Base-by-base conservation (phyloP, 169 alveolate species). In the Neospora caninum region DNA sequence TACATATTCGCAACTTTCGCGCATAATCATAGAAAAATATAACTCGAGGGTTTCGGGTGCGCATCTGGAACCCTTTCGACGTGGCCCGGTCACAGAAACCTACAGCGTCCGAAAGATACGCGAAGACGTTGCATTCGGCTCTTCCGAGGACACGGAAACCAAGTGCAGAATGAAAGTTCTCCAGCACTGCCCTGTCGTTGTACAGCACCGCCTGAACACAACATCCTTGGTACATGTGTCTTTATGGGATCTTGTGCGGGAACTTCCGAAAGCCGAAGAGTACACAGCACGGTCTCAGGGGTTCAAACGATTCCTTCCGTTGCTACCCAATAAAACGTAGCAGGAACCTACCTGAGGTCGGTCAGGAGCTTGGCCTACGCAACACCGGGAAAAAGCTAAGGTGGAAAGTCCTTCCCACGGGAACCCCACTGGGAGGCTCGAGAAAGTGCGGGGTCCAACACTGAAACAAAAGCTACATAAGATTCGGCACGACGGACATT, bases 101-200 rank as follows among this genome's bases (percentile, higher is more conserved):
- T 58, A 87, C 95, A 9, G 42, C 95, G 25, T 80, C 88, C 43
- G 95, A 34, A 18, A 92, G 91, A 27, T 43, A 53, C 38, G 86
- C 82, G 73, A 80, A 67, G 25, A 92, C 45, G 53, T 92, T 92
- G 84, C 95, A 92, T n/a, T 64, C 49, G 49, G 29, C 39, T 22
- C 43, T 53, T 0, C 42, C 80, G 0, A 92, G 93, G 41, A 83
- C 73, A 18, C 86, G 92, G 80, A 93, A 93, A 0, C 93, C 49
- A 36, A 54, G 82, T 0, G 95, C 92, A 80, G 97, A 94, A 96
- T 97, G 98, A 91, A 96, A 96, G 94, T 96, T 97, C 95, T 97
- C 98, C 53, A 97, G 96, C 42, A 97, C 98, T 36, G 98, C 95
- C 67, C 92, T 69, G 93, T 97, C 98, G 88, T 97, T 97, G 93